Conservation (phyloP, 1,139 yeast genomes). For the Ashbya aceris region DNA sequence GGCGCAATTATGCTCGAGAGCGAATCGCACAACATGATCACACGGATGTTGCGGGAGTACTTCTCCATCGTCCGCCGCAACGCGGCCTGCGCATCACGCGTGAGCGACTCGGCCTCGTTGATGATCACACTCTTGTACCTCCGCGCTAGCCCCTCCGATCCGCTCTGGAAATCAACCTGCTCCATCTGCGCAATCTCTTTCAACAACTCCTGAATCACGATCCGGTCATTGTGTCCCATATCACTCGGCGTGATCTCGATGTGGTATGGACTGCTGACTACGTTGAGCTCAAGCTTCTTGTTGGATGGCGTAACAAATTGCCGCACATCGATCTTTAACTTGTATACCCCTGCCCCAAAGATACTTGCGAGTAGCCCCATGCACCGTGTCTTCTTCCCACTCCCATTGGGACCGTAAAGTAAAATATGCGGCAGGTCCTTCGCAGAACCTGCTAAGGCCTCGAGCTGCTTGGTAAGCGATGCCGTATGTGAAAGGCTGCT, state of each 20-base stretch:
- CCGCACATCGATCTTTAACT: conserved; percentile 82
- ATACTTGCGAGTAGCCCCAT: conserved; percentile 71
- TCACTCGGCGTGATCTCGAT: conserved; percentile 94
- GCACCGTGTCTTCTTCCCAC: conserved; percentile 93
- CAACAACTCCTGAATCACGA: conserved; percentile 85
- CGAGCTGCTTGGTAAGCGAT: conserved; percentile 52
- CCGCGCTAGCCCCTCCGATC: conserved; percentile 36
- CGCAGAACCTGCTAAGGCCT: conserved; percentile 39
- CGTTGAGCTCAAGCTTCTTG: conserved; percentile 80
- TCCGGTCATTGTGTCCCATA: conserved; percentile 90
- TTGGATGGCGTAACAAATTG: conserved; percentile 64
- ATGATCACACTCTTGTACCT: conserved; percentile 86
- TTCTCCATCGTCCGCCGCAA: conserved; percentile 96
- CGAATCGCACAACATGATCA: conserved; percentile 78
- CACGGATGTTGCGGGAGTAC: conserved; percentile 77
- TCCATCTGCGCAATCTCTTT: conserved; percentile 94
- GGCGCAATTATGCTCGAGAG: conserved; percentile 91
- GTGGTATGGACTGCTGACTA: conserved; percentile 83
- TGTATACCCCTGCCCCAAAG: conserved; percentile 74
- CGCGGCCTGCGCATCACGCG: conserved; percentile 98
- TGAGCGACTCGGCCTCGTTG: conserved; percentile 96
- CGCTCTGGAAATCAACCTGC: conserved; percentile 55
- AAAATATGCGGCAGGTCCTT: conserved; percentile 84
- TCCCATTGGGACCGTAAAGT: conserved; percentile 92
- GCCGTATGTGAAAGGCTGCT: conserved; percentile 58